Evolutionary conservation across 176 grass and related monocot genomes (phyloP).

Genomic region (Urochloa ruziziensis): DNA sequence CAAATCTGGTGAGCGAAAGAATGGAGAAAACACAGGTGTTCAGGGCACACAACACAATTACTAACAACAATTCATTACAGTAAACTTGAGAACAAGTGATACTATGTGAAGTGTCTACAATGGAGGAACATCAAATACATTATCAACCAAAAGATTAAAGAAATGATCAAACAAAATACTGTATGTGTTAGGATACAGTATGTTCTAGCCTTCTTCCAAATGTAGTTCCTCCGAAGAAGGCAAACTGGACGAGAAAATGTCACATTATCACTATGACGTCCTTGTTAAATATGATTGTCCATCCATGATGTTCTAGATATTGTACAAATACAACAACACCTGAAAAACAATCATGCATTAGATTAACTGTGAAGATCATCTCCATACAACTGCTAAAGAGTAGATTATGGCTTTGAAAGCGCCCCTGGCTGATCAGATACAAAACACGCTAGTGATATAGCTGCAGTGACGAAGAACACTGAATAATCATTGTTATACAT

Average conservation of each 20-base stretch:
- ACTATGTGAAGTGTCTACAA: conserved; percentile 37
- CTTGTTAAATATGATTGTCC: conserved; percentile 44
- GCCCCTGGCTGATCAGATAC: background rate
- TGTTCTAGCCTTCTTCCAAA: conserved; percentile 30
- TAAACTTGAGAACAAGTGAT: background rate
- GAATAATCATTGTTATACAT: background rate
- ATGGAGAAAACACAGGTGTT: background rate
- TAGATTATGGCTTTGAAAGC: background rate
- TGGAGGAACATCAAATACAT: background rate
- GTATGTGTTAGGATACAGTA: conserved; percentile 55
- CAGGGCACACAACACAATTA: conserved; percentile 4
- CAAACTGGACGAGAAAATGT: conserved; percentile 20
- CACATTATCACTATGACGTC: conserved; percentile 5
- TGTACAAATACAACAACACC: conserved; percentile 36
- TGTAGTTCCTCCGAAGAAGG: background rate
- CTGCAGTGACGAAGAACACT: background rate
- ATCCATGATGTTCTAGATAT: conserved; percentile 35
- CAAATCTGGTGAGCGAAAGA: background rate
- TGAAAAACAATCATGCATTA: conserved; percentile 32
- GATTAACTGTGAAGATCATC: background rate
- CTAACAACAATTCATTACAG: conserved; percentile 26
- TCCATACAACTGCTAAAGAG: background rate
- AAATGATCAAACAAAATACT: conserved; percentile 44
- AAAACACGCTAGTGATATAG: background rate
- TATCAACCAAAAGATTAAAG: conserved; percentile 59